Evolutionary conservation across 106 monocot species (phyloP).

Genomic region (Phalaenopsis equestris): DNA sequence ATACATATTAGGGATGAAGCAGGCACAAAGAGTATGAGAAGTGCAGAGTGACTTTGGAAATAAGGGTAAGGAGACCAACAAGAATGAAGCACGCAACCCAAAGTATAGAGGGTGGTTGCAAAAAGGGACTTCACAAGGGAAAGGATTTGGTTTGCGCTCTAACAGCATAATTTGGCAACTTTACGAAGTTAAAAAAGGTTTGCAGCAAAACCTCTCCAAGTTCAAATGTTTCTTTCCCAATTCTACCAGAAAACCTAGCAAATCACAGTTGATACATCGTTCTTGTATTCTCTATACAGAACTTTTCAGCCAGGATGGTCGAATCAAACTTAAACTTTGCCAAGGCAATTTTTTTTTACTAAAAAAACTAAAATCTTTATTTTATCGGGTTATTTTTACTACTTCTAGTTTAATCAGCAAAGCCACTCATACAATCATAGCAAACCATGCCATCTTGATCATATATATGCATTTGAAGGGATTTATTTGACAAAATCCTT

Average conservation of each 20-base stretch:
- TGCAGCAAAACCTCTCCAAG: background rate
- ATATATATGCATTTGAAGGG: background rate
- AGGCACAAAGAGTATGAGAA: too few species aligned
- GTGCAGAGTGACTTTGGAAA: too few species aligned
- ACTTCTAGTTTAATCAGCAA: background rate
- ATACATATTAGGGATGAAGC: too few species aligned
- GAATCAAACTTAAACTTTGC: background rate
- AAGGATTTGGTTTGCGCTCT: background rate
- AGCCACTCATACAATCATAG: background rate
- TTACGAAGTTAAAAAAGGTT: background rate
- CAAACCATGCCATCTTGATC: background rate
- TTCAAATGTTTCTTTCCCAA: background rate
- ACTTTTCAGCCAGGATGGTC: background rate
- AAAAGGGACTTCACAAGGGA: background rate
- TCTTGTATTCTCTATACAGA: background rate
- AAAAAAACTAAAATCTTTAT: background rate
- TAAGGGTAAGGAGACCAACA: background rate
- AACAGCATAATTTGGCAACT: background rate
- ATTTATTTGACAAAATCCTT: background rate
- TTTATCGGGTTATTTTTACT: background rate
- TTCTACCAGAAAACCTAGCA: background rate
- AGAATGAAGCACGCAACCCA: background rate
- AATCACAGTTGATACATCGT: background rate
- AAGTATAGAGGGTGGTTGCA: background rate
- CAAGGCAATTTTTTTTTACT: background rate